Base-by-base conservation (phyloP, 1,284 basidiomycete genomes). In the Butyriboletus appendiculatus region DNA sequence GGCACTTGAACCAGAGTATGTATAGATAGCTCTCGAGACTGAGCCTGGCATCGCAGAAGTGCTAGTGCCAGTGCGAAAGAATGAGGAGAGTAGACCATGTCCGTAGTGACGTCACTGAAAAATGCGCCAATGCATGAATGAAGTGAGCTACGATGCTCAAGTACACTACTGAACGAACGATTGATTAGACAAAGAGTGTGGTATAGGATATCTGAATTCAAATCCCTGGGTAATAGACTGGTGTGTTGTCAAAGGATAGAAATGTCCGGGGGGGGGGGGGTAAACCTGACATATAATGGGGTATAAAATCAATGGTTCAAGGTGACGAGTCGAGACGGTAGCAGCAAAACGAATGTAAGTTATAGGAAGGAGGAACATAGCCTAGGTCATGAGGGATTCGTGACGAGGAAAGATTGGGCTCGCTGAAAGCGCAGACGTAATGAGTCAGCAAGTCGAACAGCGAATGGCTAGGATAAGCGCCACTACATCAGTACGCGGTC, bases 291-390 rank as follows among this genome's bases (percentile, higher is more conserved):
- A 48, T 46, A 42, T 44, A 37, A 4, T 50, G 54, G 30, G 55
- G 47, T 60, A 52, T 67, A 28, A 50, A 56, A 35, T 5, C 42
- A 52, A 37, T 41, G 53, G 40, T 50, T 43, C 43, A 39, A 38
- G 24, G 24, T 33, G 26, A 50, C 9, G 32, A 55, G 35, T 7
- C 32, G 12, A 48, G 22, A 35, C 2, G 6, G 26, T 4, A 26
- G 47, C 14, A 53, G 40, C 15, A 46, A 56, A 65, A 69, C 38
- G 67, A 69, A 51, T 10, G 63, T 39, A 48, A 50, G 51, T 35
- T 49, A 20, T 53, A 42, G 26, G 18, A 44, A 30, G 16, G 22
- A 14, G 20, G 22, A 28, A 45, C 40, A 8, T 51, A 18, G 20
- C 48, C 45, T 49, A 48, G 39, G 34, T 55, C 63, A 39, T 55